These are phyloP conservation scores for Immersiporthe knoxdaviesiana DNA, from an alignment of 2,329 filamentous ascomycete genomes.

Conservation along the genomic window DNA sequence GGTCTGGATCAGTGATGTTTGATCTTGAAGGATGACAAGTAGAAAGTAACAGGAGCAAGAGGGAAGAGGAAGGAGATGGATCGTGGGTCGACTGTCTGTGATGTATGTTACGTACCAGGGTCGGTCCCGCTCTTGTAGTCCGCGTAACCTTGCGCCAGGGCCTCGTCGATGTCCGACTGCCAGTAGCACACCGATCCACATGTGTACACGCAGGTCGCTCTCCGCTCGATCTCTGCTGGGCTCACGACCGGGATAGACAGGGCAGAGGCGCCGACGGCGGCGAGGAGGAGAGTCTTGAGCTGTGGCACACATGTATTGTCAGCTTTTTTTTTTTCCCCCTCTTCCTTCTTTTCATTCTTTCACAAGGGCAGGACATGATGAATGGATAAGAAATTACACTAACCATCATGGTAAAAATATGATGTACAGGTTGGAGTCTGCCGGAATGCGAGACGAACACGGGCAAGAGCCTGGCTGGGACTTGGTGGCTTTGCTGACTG, in stretches of 20 bases:
- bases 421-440: background rate
- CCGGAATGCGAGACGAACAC: background rate
- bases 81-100: background rate
- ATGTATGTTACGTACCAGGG: conserved; percentile 33
- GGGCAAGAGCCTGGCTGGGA: background rate
- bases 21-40: too few relatives aligned
- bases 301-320: background rate
- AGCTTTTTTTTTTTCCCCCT: too few relatives aligned
- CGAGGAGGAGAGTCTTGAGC: conserved; percentile 18
- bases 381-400: background rate
- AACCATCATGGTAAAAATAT: background rate
- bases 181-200: conserved; percentile 45
- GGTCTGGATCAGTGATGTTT: background rate
- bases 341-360: too few relatives aligned
- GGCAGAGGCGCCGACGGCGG: conserved; percentile 16
- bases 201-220: conserved; percentile 39
- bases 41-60: too few relatives aligned
- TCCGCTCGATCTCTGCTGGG: conserved; percentile 27
- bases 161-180: conserved; percentile 39
- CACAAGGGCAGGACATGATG: background rate
- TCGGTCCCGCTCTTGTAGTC: conserved; percentile 34
- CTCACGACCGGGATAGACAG: background rate
- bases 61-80: too few relatives aligned
- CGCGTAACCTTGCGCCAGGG: conserved; percentile 41
- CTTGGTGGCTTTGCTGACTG: background rate